These are phyloP conservation scores for Straminergon stramineum DNA, from an alignment of 225 moss, liverwort and hornwort species.

Conservation along the genomic window DNA sequence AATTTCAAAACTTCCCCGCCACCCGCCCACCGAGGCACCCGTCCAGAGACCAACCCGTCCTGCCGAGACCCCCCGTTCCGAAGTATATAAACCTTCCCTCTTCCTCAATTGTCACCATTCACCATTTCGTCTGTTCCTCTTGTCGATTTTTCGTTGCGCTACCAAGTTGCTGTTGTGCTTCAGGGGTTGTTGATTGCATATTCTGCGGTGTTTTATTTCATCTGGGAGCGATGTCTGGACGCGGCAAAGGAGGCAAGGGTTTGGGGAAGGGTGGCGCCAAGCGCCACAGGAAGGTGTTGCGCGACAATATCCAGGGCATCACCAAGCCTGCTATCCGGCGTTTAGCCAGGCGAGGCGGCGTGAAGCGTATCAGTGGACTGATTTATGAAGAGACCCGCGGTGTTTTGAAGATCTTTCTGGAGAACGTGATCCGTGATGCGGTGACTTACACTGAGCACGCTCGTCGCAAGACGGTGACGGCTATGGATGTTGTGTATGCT, in stretches of 20 bases:
- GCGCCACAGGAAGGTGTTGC: conserved; percentile 3
- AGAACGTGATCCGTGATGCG: conserved; percentile 14
- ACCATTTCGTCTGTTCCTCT: neutral
- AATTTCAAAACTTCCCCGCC: conserved; percentile 6
- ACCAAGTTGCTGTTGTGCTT: fast-evolving
- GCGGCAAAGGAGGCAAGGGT: conserved; percentile 19
- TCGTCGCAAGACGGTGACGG: conserved; percentile 1
- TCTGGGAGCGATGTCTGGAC: neutral
- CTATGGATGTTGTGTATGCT: conserved; percentile 1
- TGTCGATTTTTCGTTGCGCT: fast-evolving
- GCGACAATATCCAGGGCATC: neutral
- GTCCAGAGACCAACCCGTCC: neutral
- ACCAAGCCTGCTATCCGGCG: conserved; percentile 7
- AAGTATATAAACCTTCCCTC: neutral
- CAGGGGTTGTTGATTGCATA: too few relatives aligned
- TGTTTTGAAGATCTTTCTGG: conserved; percentile 15
- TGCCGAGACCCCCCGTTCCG: neutral
- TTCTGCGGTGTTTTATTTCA: too few relatives aligned
- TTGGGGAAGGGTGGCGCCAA: conserved; percentile 1
- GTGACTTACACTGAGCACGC: conserved; percentile 8
- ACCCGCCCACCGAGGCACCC: neutral
- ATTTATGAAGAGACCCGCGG: conserved; percentile 19
- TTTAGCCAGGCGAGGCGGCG: neutral
- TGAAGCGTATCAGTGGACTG: conserved; percentile 3
- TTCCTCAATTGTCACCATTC: fast-evolving